Evolutionary conservation across 257 asterid genomes (phyloP), one percentile per base, ranked within the genome.

Genomic region (Lycium barbarum): DNA sequence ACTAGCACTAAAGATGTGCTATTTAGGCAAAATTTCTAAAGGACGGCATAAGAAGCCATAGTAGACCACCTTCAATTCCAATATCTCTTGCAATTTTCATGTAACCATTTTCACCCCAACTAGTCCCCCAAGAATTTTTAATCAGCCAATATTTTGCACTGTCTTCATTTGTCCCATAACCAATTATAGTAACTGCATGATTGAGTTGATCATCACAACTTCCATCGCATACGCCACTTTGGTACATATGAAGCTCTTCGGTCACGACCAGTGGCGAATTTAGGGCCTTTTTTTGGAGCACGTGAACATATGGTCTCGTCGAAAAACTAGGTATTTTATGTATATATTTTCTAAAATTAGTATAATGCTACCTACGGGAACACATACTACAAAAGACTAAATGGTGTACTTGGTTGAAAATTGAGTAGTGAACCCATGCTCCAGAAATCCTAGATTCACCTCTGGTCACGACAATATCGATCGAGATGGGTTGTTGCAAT

Each of bases 21-120:
- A 20, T 47, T 13, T 73, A 2, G 3, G 54, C 61, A 43, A 73
- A 47, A 12, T 6, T 20, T 58, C 54, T 61, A 84, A 49, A 80
- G 40, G 33, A 51, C 61, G 26, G 88, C 83, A 85, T 81, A 85
- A 12, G 83, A 81, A 70, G 88, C 82, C 13, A 0, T 2, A 62
- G 54, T 71, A 81, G 82, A 5, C 88, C 88, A 7, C 61, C 67
- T 17, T 72, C 8, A 57, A 47, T 67, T 20, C 54, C 80, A 15
- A 33, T 43, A 12, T 81, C 83, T 43, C 85, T 82, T 58, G 79
- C 55, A 8, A 81, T 85, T 84, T 45, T 85, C 54, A 85, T 85
- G 0, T 85, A 85, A 20, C 88, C 88, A 49, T 85, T 82, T 47
- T 85, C 85, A 18, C 87, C 85, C 87, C 85, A 85, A 45, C 22